Evolutionary conservation across 306 rosid genomes (phyloP).

Genomic region (Casuarina glauca): DNA sequence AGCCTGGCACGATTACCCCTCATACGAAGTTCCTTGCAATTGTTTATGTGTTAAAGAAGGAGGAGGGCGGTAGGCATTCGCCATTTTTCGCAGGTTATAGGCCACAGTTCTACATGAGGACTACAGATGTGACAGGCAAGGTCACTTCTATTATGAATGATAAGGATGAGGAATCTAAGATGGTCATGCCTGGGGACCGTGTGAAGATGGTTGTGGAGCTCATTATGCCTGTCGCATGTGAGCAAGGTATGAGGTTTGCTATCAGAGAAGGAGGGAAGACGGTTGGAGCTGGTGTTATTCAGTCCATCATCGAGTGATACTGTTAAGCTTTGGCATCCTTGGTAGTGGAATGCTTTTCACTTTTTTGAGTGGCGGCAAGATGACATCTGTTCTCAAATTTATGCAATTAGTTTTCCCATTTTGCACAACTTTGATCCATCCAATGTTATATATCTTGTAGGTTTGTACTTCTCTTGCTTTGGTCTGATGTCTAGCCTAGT

Average conservation of each 20-base stretch:
- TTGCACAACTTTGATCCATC: constrained; percentile 37
- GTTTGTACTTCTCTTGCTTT: constrained; percentile 36
- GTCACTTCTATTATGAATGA: constrained; percentile 75
- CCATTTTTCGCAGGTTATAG: constrained; percentile 75
- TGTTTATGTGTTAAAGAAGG: constrained; percentile 92
- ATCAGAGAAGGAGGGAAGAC: constrained; percentile 94
- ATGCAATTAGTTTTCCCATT: constrained; percentile 36
- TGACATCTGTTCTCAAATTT: constrained; percentile 33
- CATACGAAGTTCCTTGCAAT: constrained; percentile 80
- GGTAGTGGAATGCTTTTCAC: constrained; percentile 20
- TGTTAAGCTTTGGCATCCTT: constrained; percentile 12
- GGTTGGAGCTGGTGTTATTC: constrained; percentile 91
- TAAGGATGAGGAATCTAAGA: constrained; percentile 88
- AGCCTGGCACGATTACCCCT: constrained; percentile 83
- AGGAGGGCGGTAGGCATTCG: constrained; percentile 88
- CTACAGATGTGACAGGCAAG: constrained; percentile 84
- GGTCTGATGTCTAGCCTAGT: constrained; percentile 37
- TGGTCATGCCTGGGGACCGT: constrained; percentile 93
- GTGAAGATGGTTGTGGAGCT: constrained; percentile 83
- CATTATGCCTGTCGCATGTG: constrained; percentile 85
- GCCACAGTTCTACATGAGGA: constrained; percentile 93
- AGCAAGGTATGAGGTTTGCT: constrained; percentile 92
- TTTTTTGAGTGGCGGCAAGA: constrained; percentile 40
- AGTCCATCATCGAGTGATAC: constrained; percentile 66
- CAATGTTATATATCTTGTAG: constrained; percentile 62